Percentiles rank a stretch among this genome's conserved stretches.
Conservation (phyloP, 2,329 filamentous ascomycete genomes). For the Fusarium hainanense region DNA sequence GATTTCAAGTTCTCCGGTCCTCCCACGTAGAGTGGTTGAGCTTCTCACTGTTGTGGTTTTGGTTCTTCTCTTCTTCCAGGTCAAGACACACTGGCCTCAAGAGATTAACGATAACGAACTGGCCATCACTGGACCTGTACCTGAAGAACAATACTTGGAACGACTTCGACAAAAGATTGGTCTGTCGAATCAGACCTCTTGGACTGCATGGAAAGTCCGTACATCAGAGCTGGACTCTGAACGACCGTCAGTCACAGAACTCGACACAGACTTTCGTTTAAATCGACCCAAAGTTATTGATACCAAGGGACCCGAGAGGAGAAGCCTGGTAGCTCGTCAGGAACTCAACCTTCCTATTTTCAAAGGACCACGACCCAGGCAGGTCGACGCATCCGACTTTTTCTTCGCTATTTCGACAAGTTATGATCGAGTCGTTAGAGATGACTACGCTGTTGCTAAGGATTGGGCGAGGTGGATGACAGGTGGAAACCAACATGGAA, state of each 20-base stretch:
- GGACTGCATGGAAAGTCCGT: constrained; percentile 51
- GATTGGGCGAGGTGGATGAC: constrained; percentile 62
- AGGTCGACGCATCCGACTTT: constrained; percentile 54
- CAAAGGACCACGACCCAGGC: constrained; percentile 45
- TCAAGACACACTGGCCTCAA: constrained; percentile 27
- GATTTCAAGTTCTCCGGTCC: constrained; percentile 38
- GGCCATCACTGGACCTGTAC: constrained; percentile 32
- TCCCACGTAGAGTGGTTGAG: constrained; percentile 41
- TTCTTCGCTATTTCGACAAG: constrained; percentile 59
- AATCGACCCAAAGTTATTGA: constrained; percentile 46
- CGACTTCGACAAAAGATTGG: constrained; percentile 44
- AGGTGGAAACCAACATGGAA: constrained; percentile 53
- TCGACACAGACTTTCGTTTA: constrained; percentile 49
- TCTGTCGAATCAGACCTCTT: constrained; percentile 49
- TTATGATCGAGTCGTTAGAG: constrained; percentile 53
- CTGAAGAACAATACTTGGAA: constrained; percentile 51
- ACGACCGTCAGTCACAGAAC: constrained; percentile 45
- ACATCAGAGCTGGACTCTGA: constrained; percentile 45
- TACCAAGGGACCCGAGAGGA: constrained; percentile 39
- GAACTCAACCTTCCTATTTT: constrained; percentile 51
- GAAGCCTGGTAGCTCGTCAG: constrained; percentile 46
- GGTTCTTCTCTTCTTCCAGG: constrained; percentile 41
- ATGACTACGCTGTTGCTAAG: constrained; percentile 54
- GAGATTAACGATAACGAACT: constrained; percentile 17
- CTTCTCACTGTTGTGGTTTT: constrained; percentile 44